A percentile compares a stretch with the other conserved stretches of the same genome.
phyloP scores from a whole-genome alignment of 208 protist species.

The Crithidia mellificae region DNA sequence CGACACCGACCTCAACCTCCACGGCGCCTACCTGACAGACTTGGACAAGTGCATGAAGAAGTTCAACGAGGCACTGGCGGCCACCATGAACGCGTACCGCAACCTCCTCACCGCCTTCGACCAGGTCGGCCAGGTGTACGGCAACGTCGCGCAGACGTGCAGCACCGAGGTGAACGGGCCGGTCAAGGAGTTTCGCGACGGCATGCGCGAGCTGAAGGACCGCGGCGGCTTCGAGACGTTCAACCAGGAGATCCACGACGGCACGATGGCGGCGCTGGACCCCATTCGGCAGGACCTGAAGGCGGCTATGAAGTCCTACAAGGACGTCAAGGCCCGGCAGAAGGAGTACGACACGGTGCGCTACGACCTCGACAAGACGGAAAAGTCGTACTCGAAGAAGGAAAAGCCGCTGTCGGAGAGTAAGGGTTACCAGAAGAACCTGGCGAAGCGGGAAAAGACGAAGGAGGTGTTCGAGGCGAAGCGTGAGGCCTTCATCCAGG shows the following conservation, averaged over 20 bases:
- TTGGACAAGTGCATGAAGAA: conserved; percentile 51
- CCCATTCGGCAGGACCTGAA: conserved; percentile 43
- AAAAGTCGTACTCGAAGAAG: conserved; percentile 75
- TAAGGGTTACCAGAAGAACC: conserved; percentile 50
- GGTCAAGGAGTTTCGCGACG: conserved; percentile 44
- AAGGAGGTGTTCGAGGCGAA: conserved; percentile 40
- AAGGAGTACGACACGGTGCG: conserved; percentile 60
- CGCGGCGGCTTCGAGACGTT: conserved; percentile 50
- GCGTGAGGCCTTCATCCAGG: conserved; percentile 34
- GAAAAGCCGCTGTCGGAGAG: conserved; percentile 56
- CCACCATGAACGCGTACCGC: conserved; percentile 65
- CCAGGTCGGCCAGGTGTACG: conserved; percentile 44
- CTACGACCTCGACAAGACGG: conserved; percentile 49
- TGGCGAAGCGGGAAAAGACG: conserved; percentile 45
- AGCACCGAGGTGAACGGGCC: conserved; percentile 23
- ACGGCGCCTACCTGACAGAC: conserved; percentile 41
- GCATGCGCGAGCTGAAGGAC: conserved; percentile 67
- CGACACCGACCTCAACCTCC: conserved; percentile 57
- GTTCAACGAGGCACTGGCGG: conserved; percentile 45
- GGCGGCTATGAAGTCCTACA: conserved; percentile 40
- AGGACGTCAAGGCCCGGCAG: conserved; percentile 37
- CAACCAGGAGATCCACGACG: conserved; percentile 53
- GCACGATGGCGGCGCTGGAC: conserved; percentile 34
- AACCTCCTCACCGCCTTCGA: conserved; percentile 58
- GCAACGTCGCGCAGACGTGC: conserved; percentile 46